Percentiles rank a stretch among this genome's conserved stretches.
Evolutionary conservation across 2,329 filamentous ascomycete species (phyloP).

Genomic region (Xylaria sp.): DNA sequence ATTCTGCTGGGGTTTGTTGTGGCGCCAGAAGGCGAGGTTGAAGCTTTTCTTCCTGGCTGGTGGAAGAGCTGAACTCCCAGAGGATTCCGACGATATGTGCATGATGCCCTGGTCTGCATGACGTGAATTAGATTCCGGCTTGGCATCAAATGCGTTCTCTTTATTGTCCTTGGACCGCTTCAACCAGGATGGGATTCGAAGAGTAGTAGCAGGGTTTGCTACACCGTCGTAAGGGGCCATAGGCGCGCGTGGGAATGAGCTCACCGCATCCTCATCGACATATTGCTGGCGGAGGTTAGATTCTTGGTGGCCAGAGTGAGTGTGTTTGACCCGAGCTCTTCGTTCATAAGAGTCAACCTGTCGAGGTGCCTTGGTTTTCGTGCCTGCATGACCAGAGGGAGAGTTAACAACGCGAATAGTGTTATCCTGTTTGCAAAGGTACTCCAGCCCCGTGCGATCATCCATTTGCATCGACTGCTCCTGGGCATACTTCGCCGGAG

Average conservation of each 20-base stretch:
- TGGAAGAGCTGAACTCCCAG: slow-evolving; percentile 13
- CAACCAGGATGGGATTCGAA: slow-evolving; percentile 50
- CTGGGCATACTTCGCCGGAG: slow-evolving; percentile 31
- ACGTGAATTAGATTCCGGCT: slow-evolving; percentile 12
- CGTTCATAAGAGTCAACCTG: slow-evolving; percentile 42
- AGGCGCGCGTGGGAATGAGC: slow-evolving; percentile 17
- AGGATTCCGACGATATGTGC: slow-evolving; percentile 24
- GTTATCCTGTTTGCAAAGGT: slow-evolving; percentile 42
- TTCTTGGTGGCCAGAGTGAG: slow-evolving; percentile 10
- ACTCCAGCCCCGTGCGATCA: slow-evolving; percentile 39
- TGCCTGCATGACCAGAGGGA: slow-evolving; percentile 34
- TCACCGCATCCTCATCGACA: slow-evolving; percentile 21
- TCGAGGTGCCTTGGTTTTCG: slow-evolving; percentile 32
- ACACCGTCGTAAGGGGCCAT: slow-evolving; percentile 19
- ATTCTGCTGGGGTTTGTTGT: slow-evolving; percentile 39
- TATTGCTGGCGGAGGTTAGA: slow-evolving; percentile 29
- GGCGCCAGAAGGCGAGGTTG: slow-evolving; percentile 52
- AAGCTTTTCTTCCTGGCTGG: slow-evolving; percentile 46
- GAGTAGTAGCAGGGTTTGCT: slow-evolving; percentile 28
- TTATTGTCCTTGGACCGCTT: slow-evolving; percentile 41
- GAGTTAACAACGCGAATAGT: slow-evolving; percentile 54
- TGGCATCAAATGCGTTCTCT: slow-evolving; percentile 19
- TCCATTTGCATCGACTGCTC: slow-evolving; percentile 15
- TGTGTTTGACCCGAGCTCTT: slow-evolving; percentile 16
- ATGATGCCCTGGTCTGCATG: slow-evolving; percentile 17